Conservation (phyloP, 129 eudicot species). For the Saposhnikovia divaricata region DNA sequence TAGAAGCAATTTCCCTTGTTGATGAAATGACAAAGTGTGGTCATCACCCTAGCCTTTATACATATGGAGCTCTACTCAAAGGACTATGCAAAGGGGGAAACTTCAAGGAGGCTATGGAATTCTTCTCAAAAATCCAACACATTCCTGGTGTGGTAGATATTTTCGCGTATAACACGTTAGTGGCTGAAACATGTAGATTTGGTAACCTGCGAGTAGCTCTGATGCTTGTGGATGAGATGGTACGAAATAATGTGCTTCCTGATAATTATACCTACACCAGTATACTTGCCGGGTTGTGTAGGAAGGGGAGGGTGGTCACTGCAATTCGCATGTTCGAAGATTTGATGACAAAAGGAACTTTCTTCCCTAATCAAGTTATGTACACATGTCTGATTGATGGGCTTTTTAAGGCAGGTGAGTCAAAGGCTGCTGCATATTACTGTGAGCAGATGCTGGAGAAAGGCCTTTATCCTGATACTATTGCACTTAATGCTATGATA, state of each 20-base stretch:
- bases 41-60: conserved; percentile 45
- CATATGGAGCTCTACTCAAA: conserved; percentile 62
- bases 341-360: conserved; percentile 32
- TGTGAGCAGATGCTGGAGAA: conserved; percentile 44
- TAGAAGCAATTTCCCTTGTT: conserved; percentile 44
- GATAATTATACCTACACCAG: conserved; percentile 51
- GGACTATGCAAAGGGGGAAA: conserved; percentile 68
- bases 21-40: conserved; percentile 60
- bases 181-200: conserved; percentile 41
- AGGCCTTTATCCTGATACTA: conserved; percentile 44
- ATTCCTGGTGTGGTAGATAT: conserved; percentile 54
- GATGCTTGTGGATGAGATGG: conserved; percentile 56
- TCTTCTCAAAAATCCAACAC: conserved; percentile 37
- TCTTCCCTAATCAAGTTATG: conserved; percentile 37
- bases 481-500: conserved; percentile 60
- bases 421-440: conserved; percentile 49
- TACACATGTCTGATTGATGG: conserved; percentile 66
- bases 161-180: conserved; percentile 48
- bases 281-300: conserved; percentile 67
- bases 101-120: conserved; percentile 35
- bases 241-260: conserved; percentile 46
- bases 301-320: conserved; percentile 49
- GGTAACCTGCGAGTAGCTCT: conserved; percentile 50
- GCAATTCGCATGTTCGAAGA: conserved; percentile 51
- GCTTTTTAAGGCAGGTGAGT: conserved; percentile 49